Percentiles rank a stretch among this genome's conserved stretches.
Evolutionary conservation across 176 grass and related monocot species (phyloP).

Genomic region (Rhynchospora pubera): DNA sequence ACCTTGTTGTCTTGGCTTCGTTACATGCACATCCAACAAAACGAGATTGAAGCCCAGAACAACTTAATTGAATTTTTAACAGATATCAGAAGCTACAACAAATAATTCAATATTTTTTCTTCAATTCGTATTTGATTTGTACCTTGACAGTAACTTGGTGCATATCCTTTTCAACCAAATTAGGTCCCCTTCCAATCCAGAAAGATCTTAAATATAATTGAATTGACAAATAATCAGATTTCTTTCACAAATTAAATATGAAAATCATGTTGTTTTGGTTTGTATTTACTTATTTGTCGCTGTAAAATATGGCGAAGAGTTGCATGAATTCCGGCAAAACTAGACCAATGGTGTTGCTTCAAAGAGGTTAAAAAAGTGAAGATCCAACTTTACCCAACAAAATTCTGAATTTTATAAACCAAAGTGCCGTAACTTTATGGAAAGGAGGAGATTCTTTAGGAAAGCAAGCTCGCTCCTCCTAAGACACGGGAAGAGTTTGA

Average conservation of each 20-base stretch:
- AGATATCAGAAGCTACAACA: not conserved
- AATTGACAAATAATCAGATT: not conserved
- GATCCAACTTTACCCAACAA: not conserved
- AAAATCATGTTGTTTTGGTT: not conserved
- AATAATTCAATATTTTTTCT: not conserved
- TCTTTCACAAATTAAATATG: not conserved
- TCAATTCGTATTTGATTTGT: not conserved
- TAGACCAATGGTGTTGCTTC: not conserved
- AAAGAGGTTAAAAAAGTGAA: not conserved
- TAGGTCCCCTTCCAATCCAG: not conserved
- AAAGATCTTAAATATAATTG: not conserved
- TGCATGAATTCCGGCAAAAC: not conserved
- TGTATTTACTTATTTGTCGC: not conserved
- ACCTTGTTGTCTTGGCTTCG: not conserved
- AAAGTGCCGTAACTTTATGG: not conserved
- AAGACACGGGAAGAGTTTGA: not conserved
- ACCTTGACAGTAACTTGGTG: not conserved
- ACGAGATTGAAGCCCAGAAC: not conserved
- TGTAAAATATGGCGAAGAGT: not conserved
- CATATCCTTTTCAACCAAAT: not conserved
- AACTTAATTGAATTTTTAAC: not conserved
- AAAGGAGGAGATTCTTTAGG: not conserved
- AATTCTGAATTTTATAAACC: not conserved
- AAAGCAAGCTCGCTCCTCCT: not conserved
- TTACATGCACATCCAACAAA: not conserved